Base-by-base conservation (phyloP, 2,329 filamentous ascomycete species). In the Pseudogymnoascus sp. region DNA sequence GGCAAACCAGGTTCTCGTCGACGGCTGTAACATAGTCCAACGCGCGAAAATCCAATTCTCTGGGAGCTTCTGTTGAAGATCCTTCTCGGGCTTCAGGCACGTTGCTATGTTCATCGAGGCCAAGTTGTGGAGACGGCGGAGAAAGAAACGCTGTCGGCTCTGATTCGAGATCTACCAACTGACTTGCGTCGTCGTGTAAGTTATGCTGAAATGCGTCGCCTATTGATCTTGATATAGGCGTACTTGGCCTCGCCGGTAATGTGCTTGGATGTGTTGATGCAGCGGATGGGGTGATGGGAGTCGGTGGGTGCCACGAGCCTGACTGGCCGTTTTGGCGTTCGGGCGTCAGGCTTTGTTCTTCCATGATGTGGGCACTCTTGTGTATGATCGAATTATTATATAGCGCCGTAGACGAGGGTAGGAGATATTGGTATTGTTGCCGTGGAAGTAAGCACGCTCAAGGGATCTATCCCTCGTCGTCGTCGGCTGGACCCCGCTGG, bases 1-100 rank as follows among this genome's bases (percentile, higher is more conserved):
- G 73, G 63, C 76, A 77, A 15, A 75, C 67, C 23, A 77, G 71
- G 60, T 77, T 76, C 63, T 76, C 73, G 62, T 77, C 75, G 5
- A 74, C 69, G 9, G 67, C 59, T 1, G 67, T 65, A 47, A 74
- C 68, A 62, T 77, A 77, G 15, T 71, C 73, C 57, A 77, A 69
- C 26, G 68, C 70, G 63, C 74, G 69, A 42, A 75, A 69, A 64
- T 77, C 75, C 8, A 59, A 59, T 23, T 11, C 42, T 19, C 19
- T 47, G 4, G 42, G 17, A 8, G 19, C 21, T 5, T 15, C 42
- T 47, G 11, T 19, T 8, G 42, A 47, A 15, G 42, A 3, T 26
- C 13, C 42, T 47, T 47, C 42, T 13, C 5, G 13, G 11, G 13
- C 7, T 26, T 23, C 42, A 47, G 42, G 19, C 5, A 10, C 42